Conservation (phyloP, 495 filamentous ascomycete species). For the Bathelium albidoporum region DNA sequence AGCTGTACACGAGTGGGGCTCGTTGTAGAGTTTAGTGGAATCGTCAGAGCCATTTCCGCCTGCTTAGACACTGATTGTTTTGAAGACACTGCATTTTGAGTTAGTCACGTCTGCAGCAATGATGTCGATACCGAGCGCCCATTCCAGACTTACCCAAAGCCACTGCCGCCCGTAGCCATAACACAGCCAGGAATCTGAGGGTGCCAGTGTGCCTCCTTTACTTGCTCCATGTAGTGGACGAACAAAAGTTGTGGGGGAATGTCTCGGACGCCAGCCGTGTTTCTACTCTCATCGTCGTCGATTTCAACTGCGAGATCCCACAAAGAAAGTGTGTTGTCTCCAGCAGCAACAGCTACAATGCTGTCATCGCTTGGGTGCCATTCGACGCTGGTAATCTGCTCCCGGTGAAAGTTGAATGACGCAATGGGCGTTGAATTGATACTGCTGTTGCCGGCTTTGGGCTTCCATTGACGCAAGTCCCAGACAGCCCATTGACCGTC, state of each 20-base stretch:
- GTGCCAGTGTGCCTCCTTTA: conserved; percentile 96
- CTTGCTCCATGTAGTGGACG: conserved; percentile 87
- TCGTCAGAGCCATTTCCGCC: background rate
- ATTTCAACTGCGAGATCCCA: conserved; percentile 97
- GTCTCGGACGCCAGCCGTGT: conserved; percentile 75
- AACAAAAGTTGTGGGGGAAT: conserved; percentile 93
- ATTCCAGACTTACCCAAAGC: conserved; percentile 53
- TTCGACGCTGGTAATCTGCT: conserved; percentile 90
- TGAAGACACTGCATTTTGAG: conserved; percentile 41
- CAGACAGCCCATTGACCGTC: conserved; percentile 93
- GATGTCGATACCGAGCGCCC: background rate
- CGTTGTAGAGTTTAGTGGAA: background rate
- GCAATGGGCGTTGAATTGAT: conserved; percentile 63
- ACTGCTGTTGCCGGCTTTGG: conserved; percentile 37
- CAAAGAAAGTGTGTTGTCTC: conserved; percentile 85
- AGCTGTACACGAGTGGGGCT: too few relatives aligned
- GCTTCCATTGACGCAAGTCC: conserved; percentile 93
- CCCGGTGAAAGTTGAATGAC: conserved; percentile 84
- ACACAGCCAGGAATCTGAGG: conserved; percentile 87
- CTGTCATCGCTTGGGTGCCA: conserved; percentile 97
- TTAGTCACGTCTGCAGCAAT: conserved; percentile 14
- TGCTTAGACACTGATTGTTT: conserved; percentile 54
- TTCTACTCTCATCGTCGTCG: conserved; percentile 89
- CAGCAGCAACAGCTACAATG: conserved; percentile 83
- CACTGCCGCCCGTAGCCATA: conserved; percentile 77